Evolutionary conservation across 176 grass and related monocot species (phyloP), one percentile per base, ranked within the genome.

Genomic region (Ensete ventricosum): DNA sequence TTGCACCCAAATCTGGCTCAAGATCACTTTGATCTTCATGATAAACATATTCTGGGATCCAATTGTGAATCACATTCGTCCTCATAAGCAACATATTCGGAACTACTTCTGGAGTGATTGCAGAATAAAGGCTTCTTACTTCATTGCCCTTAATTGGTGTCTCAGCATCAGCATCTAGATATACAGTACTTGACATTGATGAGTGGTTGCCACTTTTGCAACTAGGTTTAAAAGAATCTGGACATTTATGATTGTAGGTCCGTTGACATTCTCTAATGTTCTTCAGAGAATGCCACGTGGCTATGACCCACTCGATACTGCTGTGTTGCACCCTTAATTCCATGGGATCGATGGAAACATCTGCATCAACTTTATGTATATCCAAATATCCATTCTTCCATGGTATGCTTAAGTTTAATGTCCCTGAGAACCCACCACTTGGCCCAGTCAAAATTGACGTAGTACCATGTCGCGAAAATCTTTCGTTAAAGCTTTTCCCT

Each of bases 381-480:
- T 88, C 90, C 69, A 93, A 85, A 72, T 69, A 80, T 2, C 90
- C 90, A 89, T 94, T 89, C 75, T 84, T 91, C 95, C 95, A 99
- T 63, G 95, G 95, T 73, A 94, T 94, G 81, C 88, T 99, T 78
- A 99, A 86, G 78, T 99, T 99, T 14, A 94, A 57, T 16, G 81
- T 81, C 27, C 90, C 95, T 1, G 90, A 94, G 83, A 99, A 94
- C 48, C 95, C 95, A 80, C 90, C 88, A 57, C 74, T 89, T 54
- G 90, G 75, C 20, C 95, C 95, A 70, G 91, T 89, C 82, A 99
- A 87, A 24, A 99, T 64, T 20, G 88, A 52, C 76, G 84, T 85
- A 53, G 85, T 85, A 81, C 83, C 85, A 79, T 85, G 80, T 43
- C 34, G 72, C 74, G 74, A 16, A 82, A 65, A 88, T 64, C 77